These are phyloP conservation scores for Vicia villosa DNA, from an alignment of 306 rosid genomes.

Conservation along the genomic window DNA sequence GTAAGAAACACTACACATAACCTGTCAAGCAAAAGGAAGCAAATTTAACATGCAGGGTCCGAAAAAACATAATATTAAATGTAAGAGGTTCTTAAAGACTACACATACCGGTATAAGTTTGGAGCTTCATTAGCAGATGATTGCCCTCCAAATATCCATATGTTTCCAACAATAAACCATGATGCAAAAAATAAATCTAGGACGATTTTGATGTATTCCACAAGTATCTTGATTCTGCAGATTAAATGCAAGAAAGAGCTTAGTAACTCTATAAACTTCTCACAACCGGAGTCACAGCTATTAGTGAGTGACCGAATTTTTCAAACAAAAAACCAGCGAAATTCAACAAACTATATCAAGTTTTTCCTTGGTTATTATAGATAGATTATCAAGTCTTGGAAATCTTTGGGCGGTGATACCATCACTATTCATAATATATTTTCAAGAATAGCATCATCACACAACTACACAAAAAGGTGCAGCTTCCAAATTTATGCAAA, in stretches of 20 bases:
- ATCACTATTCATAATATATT: background rate
- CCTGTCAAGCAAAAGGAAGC: constrained; percentile 57
- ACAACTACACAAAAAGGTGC: background rate
- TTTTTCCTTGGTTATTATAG: background rate
- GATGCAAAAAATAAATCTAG: constrained; percentile 82
- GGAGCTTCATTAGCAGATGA: constrained; percentile 69
- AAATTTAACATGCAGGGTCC: constrained; percentile 4
- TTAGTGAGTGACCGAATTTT: background rate
- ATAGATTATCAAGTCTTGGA: background rate
- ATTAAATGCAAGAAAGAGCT: constrained; percentile 17
- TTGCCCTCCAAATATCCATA: constrained; percentile 83
- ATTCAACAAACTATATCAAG: background rate
- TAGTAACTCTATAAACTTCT: constrained; percentile 16
- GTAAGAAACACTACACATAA: constrained; percentile 82
- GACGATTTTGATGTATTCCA: constrained; percentile 71
- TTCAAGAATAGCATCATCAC: background rate
- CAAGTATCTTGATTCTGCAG: constrained; percentile 58
- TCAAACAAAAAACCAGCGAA: background rate
- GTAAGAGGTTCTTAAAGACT: constrained; percentile 13
- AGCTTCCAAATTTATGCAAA: background rate
- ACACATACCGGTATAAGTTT: constrained; percentile 73
- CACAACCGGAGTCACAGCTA: background rate
- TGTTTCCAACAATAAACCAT: constrained; percentile 87
- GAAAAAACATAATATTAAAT: background rate
- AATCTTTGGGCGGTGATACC: background rate